A percentile compares a stretch with the other conserved stretches of the same genome.
phyloP scores from a whole-genome alignment of 768 basidiomycete genomes.

The Phanerochaete sordida region DNA sequence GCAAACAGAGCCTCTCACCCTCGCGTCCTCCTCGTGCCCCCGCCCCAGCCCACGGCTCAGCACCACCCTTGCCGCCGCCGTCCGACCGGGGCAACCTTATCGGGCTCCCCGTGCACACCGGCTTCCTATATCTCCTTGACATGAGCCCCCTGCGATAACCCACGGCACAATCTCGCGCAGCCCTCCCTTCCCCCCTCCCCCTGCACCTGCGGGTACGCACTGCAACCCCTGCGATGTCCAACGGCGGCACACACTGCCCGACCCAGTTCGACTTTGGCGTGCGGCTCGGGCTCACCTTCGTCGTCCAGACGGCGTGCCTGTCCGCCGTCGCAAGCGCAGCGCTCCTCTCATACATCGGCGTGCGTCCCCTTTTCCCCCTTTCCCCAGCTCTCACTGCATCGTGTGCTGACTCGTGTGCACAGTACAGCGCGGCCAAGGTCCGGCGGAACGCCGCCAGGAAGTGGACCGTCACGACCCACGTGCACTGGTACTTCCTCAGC shows the following conservation, averaged over 20 bases:
- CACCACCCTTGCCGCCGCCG: background rate
- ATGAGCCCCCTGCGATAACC: slow-evolving; percentile 1
- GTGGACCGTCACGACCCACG: slow-evolving; percentile 19
- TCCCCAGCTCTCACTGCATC: background rate
- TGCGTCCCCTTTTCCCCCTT: slow-evolving; percentile 4
- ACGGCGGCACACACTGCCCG: background rate
- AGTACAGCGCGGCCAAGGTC: slow-evolving; percentile 19
- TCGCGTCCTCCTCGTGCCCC: background rate
- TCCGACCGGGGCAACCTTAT: slow-evolving; percentile 2
- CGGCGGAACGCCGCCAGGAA: slow-evolving; percentile 11
- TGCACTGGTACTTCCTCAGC: slow-evolving; percentile 27
- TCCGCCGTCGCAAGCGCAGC: slow-evolving; percentile 20
- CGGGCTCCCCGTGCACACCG: background rate
- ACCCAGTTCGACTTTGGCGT: slow-evolving; percentile 16
- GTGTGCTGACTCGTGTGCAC: background rate
- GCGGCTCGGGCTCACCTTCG: slow-evolving; percentile 22
- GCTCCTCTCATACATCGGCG: slow-evolving; percentile 21
- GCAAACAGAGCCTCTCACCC: background rate
- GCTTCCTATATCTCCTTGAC: background rate
- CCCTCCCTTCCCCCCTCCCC: background rate
- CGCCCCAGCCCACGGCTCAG: background rate
- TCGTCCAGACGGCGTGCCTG: slow-evolving; percentile 21
- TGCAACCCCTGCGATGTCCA: background rate
- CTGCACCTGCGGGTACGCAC: too few relatives aligned
- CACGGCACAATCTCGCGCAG: background rate